These are phyloP conservation scores for Coriolopsis trogii DNA, from an alignment of 1,284 basidiomycete species.

Conservation along the genomic window DNA sequence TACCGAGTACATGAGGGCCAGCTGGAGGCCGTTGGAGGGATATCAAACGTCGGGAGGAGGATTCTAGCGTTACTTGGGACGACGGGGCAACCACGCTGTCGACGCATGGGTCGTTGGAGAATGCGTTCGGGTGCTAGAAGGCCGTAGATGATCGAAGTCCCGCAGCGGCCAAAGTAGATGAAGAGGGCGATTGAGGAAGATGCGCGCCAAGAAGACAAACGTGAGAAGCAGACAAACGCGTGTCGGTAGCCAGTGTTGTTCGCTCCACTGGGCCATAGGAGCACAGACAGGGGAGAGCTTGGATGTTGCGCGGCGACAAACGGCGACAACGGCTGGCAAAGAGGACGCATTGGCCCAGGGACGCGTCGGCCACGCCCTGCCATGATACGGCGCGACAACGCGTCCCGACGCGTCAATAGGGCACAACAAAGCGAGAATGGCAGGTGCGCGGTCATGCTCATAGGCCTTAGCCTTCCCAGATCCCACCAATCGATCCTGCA, in stretches of 20 bases:
- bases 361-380: too few relatives aligned
- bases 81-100: too few relatives aligned
- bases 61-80: too few relatives aligned
- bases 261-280: not conserved
- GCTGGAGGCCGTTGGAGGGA: not conserved
- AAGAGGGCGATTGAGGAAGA: not conserved
- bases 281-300: not conserved
- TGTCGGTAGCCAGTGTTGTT: not conserved
- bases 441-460: conserved; percentile 1
- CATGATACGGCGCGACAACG: conserved; percentile 11
- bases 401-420: conserved; percentile 26
- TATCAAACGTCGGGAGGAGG: not conserved
- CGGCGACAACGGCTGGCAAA: not conserved
- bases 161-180: too few relatives aligned
- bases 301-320: not conserved
- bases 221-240: not conserved
- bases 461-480: too few relatives aligned
- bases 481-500: conserved; percentile 18
- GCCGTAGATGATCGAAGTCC: too few relatives aligned
- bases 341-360: too few relatives aligned
- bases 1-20: not conserved
- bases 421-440: conserved; percentile 20
- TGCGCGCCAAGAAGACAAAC: not conserved
- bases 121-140: too few relatives aligned
- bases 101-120: too few relatives aligned